Base-by-base conservation (phyloP, 1,284 basidiomycete species). In the Malassezia cuniculi region DNA sequence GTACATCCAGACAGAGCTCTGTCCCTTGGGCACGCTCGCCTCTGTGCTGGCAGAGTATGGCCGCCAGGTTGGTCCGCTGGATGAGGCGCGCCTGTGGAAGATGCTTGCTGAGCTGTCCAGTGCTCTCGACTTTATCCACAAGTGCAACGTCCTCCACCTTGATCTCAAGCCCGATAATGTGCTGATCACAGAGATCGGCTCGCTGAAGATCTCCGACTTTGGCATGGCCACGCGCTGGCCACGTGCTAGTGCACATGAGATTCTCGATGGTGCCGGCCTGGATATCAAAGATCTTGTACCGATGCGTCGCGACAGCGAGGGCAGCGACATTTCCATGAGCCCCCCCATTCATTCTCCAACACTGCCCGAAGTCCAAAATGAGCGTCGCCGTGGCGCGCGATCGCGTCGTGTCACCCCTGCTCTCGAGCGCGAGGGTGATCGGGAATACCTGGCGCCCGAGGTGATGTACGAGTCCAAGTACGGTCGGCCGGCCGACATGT, bases 161-260 rank as follows among this genome's bases (percentile, higher is more conserved):
- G 93, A 99, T 70, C 73, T 99, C 55, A 99, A 97, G 72, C 93
- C 93, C 10, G 89, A 85, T 41, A 99, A 99, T 66, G 80, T 99
- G 40, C 86, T 99, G 64, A 76, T 97, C 54, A 87, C 85, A 3
- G 74, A 76, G 17, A 77, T 81, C 44, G 90, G 90, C 5, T 78
- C 82, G 19, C 81, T 99, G 71, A 93, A 89, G 73, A 89, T 99
- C 63, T 87, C 87, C 11, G 93, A 99, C 69, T 97, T 97, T 73
- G 93, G 93, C n/a, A 52, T 66, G 54, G 64, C 64, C 3, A 57
- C 58, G 6, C 44, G 64, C 20, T 66, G 64, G 64, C 64, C 63
- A 0, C 47, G 50, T 12, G 47, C 48, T 27, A 52, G 54, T 22
- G 46, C 59, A 9, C 44, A 47, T 17, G 56, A 50, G 27, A 60